A percentile compares a stretch with the other conserved stretches of the same genome.
These are phyloP conservation scores for Globisporangium cylindrosporum DNA, from an alignment of 352 stramenopile species.

Conservation along the genomic window DNA sequence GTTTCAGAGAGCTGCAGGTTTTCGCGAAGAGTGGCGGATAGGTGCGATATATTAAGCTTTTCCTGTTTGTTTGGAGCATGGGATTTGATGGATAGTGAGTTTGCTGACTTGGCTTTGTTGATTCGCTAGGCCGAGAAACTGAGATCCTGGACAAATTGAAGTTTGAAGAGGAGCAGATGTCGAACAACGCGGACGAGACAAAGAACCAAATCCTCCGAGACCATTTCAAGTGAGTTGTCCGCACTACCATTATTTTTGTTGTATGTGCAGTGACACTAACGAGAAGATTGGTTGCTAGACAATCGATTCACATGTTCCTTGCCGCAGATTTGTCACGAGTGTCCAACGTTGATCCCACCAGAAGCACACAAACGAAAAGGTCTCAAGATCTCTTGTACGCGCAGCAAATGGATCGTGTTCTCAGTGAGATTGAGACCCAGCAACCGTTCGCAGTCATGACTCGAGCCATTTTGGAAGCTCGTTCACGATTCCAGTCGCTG, in stretches of 20 bases:
- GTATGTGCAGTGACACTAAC: not conserved
- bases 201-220: slow-evolving; percentile 12
- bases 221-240: slow-evolving; percentile 23
- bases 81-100: not conserved
- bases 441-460: slow-evolving; percentile 27
- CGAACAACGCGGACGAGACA: slow-evolving; percentile 5
- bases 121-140: slow-evolving; percentile 20
- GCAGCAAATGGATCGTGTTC: slow-evolving; percentile 39
- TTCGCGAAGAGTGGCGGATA: slow-evolving; percentile 42
- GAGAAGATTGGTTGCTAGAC: slow-evolving; percentile 5
- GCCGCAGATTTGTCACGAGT: slow-evolving; percentile 2
- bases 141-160: slow-evolving; percentile 21
- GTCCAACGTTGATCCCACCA: not conserved
- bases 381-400: slow-evolving; percentile 35
- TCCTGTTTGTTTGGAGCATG: not conserved
- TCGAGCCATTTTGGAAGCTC: slow-evolving; percentile 20
- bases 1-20: slow-evolving; percentile 17
- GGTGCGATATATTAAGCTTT: slow-evolving; percentile 15
- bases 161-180: slow-evolving; percentile 2
- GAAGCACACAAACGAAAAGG: slow-evolving; percentile 16
- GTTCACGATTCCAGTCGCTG: slow-evolving; percentile 24
- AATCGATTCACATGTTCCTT: slow-evolving; percentile 24
- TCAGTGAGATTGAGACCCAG: slow-evolving; percentile 27
- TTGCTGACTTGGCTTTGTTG: not conserved
- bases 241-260: not conserved